Evolutionary conservation across 257 asterid genomes (phyloP).

Genomic region (Lycium ferocissimum): DNA sequence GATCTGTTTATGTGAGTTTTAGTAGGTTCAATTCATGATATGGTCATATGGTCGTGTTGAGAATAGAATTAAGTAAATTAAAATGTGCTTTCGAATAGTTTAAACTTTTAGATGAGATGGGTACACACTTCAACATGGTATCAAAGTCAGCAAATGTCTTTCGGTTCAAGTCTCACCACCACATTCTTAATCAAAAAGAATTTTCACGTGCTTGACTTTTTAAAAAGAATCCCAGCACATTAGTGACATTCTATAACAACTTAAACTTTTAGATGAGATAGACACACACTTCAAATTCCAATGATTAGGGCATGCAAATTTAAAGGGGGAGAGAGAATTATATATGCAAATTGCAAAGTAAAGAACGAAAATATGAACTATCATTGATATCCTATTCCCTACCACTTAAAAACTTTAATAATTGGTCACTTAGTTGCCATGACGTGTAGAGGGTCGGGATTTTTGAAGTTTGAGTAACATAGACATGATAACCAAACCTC

Average conservation of each 20-base stretch:
- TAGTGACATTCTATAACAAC: not conserved
- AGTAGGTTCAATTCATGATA: not conserved
- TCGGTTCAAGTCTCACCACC: not conserved
- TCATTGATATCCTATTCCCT: slow-evolving; percentile 23
- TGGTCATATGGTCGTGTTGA: not conserved
- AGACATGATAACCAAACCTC: slow-evolving; percentile 29
- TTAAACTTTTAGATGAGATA: not conserved
- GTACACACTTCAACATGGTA: not conserved
- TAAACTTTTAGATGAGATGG: not conserved
- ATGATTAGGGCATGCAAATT: not conserved
- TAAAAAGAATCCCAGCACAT: not conserved
- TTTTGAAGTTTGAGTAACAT: not conserved
- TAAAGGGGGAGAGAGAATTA: not conserved
- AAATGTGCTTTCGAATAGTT: not conserved
- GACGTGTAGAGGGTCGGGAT: not conserved
- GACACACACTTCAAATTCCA: not conserved
- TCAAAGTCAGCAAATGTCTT: not conserved
- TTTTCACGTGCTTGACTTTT: not conserved
- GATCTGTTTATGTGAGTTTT: not conserved
- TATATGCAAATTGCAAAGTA: not conserved
- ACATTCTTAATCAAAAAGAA: not conserved
- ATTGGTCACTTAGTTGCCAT: slow-evolving; percentile 29
- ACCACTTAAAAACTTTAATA: slow-evolving; percentile 22
- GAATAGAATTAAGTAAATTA: not conserved
- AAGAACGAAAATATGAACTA: slow-evolving; percentile 10